A percentile compares a stretch with the other conserved stretches of the same genome.
Evolutionary conservation across 495 filamentous ascomycete genomes (phyloP).

Genomic region (Usnea hakonensis): DNA sequence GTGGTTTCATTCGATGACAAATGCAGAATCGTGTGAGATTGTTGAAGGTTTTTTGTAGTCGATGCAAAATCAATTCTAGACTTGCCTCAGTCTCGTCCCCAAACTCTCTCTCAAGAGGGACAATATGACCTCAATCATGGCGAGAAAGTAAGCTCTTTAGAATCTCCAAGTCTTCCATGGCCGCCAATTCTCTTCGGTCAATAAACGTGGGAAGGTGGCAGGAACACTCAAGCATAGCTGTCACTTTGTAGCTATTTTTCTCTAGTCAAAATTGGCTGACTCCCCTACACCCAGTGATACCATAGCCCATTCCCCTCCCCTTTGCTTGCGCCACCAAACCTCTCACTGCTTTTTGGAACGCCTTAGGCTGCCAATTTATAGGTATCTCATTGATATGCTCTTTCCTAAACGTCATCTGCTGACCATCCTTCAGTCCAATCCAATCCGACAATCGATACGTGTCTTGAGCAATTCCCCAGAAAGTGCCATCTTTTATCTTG

Average conservation of each 20-base stretch:
- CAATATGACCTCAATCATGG: too few species aligned
- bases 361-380: conserved; percentile 15
- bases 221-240: not conserved
- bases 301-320: not conserved
- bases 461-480: conserved; percentile 13
- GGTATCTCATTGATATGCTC: conserved; percentile 21
- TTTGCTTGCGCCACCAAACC: not conserved
- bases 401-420: conserved; percentile 17
- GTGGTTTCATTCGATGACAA: too few species aligned
- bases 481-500: conserved; percentile 21
- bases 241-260: too few species aligned
- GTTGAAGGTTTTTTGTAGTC: too few species aligned
- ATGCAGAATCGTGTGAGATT: too few species aligned
- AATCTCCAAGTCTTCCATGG: too few species aligned
- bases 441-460: conserved; percentile 7
- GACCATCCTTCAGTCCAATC: conserved; percentile 6
- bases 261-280: too few species aligned
- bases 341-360: conserved; percentile 8
- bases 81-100: too few species aligned
- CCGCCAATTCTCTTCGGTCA: too few species aligned
- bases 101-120: too few species aligned
- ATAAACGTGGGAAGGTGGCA: not conserved
- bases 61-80: too few species aligned
- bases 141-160: too few species aligned
- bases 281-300: not conserved